Evolutionary conservation across 352 stramenopile species (phyloP).

Genomic region (Phytophthora megakarya): DNA sequence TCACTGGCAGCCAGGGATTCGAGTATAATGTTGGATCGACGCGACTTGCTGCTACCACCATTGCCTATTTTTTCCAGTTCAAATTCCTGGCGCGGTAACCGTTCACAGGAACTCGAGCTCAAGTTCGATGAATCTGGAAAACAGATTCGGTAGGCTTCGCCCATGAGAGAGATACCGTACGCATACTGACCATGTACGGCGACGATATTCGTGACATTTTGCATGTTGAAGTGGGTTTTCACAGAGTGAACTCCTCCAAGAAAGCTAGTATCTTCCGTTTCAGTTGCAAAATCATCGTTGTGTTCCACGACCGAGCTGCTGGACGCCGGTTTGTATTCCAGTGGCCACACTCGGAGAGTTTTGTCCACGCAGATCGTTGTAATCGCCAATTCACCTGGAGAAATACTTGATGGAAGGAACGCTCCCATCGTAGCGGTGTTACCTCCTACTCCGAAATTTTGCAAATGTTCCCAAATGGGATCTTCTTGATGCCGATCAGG

Average conservation of each 20-base stretch:
- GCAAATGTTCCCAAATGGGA: constrained; percentile 62
- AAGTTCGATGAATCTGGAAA: constrained; percentile 44
- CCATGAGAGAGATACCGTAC: constrained; percentile 69
- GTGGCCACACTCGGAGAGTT: constrained; percentile 72
- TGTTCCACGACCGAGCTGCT: constrained; percentile 5
- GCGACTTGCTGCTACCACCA: constrained; percentile 63
- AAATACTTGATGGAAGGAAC: constrained; percentile 52
- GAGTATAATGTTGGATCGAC: constrained; percentile 70
- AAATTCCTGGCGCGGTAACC: constrained; percentile 53
- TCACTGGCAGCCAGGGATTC: constrained; percentile 72
- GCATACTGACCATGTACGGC: constrained; percentile 63
- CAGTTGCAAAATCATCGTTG: constrained; percentile 29
- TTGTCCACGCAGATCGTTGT: constrained; percentile 57
- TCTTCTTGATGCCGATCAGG: constrained; percentile 27
- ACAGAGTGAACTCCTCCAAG: constrained; percentile 40
- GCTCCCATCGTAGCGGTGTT: constrained; percentile 61
- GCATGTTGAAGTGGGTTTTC: constrained; percentile 62
- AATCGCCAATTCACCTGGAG: constrained; percentile 40
- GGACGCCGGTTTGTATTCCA: constrained; percentile 38
- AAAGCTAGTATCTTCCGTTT: constrained; percentile 31
- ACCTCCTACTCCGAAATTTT: constrained; percentile 52
- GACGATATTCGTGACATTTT: constrained; percentile 61
- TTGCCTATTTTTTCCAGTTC: constrained; percentile 69
- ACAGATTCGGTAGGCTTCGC: constrained; percentile 66
- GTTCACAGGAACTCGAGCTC: constrained; percentile 20